A percentile compares a stretch with the other conserved stretches of the same genome.
Conservation (phyloP, 768 basidiomycete species). For the Pholiota molesta region DNA sequence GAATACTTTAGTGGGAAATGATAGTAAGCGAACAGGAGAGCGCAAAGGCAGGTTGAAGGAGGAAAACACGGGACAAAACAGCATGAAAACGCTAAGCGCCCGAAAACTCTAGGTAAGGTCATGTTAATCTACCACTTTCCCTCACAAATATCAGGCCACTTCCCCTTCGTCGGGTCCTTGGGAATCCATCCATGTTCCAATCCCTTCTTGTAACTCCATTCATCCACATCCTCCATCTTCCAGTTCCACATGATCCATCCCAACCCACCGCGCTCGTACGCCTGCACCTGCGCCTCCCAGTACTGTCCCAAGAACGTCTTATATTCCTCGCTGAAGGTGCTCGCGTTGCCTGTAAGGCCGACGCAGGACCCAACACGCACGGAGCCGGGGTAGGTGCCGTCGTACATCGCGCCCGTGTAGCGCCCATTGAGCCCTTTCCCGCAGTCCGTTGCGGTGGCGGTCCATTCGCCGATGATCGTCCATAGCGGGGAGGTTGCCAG, state of each 20-base stretch:
- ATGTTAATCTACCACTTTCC: constrained; percentile 1
- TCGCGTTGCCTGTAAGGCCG: constrained; percentile 69
- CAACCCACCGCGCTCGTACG: constrained; percentile 59
- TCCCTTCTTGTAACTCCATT: constrained; percentile 89
- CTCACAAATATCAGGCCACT: constrained; percentile 45
- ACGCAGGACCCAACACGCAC: constrained; percentile 68
- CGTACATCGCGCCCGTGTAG: constrained; percentile 65
- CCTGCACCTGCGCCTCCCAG: constrained; percentile 83
- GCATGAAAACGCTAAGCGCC: no score
- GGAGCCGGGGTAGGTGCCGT: constrained; percentile 66
- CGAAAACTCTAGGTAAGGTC: background rate
- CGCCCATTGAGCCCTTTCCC: constrained; percentile 85
- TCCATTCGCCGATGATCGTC: constrained; percentile 89
- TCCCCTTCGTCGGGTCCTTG: constrained; percentile 41
- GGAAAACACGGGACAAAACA: no score
- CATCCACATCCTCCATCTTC: constrained; percentile 82
- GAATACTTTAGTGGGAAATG: no score
- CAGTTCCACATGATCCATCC: constrained; percentile 86
- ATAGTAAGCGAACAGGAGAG: no score
- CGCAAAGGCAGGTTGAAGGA: no score
- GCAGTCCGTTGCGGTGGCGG: constrained; percentile 74
- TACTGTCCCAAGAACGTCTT: constrained; percentile 78
- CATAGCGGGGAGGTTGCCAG: constrained; percentile 64
- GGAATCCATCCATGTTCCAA: constrained; percentile 87
- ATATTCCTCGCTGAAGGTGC: constrained; percentile 72